These are phyloP conservation scores for Nicotiana knightiana DNA, from an alignment of 257 asterid species.

Conservation along the genomic window DNA sequence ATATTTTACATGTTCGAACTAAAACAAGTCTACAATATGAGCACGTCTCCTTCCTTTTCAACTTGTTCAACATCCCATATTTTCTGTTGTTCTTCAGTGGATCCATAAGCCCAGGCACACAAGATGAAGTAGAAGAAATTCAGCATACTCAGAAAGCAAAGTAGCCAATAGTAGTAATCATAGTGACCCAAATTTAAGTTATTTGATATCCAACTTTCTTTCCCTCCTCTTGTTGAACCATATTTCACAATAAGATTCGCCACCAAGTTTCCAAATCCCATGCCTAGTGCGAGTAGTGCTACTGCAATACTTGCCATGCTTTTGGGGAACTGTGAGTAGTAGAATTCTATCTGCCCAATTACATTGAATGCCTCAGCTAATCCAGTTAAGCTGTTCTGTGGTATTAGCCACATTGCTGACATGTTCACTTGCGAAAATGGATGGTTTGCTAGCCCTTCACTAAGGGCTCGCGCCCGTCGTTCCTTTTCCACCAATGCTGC, in stretches of 20 bases:
- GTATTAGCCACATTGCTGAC: slow-evolving; percentile 63
- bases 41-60: slow-evolving; percentile 5
- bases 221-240: slow-evolving; percentile 31
- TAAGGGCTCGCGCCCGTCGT: slow-evolving; percentile 38
- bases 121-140: slow-evolving; percentile 44
- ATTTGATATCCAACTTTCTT: slow-evolving; percentile 50
- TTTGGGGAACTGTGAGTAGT: slow-evolving; percentile 52
- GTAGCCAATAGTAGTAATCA: slow-evolving; percentile 68
- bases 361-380: slow-evolving; percentile 62
- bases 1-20: too few species aligned
- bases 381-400: slow-evolving; percentile 45
- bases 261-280: slow-evolving; percentile 48
- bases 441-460: slow-evolving; percentile 32
- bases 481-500: slow-evolving; percentile 54
- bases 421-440: slow-evolving; percentile 41
- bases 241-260: slow-evolving; percentile 38
- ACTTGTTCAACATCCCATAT: slow-evolving; percentile 30
- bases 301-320: slow-evolving; percentile 63
- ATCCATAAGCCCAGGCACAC: slow-evolving; percentile 26
- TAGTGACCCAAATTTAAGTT: slow-evolving; percentile 61
- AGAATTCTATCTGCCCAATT: slow-evolving; percentile 57
- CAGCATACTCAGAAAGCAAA: slow-evolving; percentile 25
- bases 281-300: slow-evolving; percentile 40
- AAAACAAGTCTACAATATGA: not conserved
- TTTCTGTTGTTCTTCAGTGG: slow-evolving; percentile 15